phyloP scores from a whole-genome alignment of 75 land plant species.

The Cunninghamia lanceolata region DNA sequence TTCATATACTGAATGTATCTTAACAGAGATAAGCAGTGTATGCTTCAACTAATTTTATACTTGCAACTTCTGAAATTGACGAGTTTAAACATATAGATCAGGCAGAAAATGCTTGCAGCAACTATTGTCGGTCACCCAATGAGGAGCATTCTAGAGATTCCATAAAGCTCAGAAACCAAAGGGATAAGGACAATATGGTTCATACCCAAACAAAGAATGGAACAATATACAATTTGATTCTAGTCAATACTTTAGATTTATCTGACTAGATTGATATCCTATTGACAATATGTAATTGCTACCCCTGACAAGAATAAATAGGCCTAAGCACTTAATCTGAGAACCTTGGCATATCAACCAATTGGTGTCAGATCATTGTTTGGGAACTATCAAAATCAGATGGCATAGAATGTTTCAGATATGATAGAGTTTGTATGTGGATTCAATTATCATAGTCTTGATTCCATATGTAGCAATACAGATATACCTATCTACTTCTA shows the following conservation, averaged over 20 bases:
- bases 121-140: not conserved
- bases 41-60: not conserved
- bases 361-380: not conserved
- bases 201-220: not conserved
- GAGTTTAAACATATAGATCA: not conserved
- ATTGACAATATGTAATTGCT: not conserved
- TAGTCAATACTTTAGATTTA: not conserved
- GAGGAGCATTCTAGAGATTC: not conserved
- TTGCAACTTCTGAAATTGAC: slow-evolving; percentile 2
- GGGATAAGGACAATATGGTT: not conserved
- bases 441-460: not conserved
- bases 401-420: not conserved
- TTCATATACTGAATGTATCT: not conserved
- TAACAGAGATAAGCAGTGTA: not conserved
- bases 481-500: not conserved
- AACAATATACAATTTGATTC: not conserved
- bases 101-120: not conserved
- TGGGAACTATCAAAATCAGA: not conserved
- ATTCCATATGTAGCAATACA: not conserved
- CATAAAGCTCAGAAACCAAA: not conserved
- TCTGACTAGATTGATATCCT: not conserved
- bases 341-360: not conserved
- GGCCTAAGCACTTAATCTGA: not conserved
- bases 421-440: not conserved
- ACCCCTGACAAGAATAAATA: not conserved